Evolutionary conservation across 2,329 filamentous ascomycete genomes (phyloP), one percentile per base, ranked within the genome.

Genomic region (Talaromyces amestolkiae): DNA sequence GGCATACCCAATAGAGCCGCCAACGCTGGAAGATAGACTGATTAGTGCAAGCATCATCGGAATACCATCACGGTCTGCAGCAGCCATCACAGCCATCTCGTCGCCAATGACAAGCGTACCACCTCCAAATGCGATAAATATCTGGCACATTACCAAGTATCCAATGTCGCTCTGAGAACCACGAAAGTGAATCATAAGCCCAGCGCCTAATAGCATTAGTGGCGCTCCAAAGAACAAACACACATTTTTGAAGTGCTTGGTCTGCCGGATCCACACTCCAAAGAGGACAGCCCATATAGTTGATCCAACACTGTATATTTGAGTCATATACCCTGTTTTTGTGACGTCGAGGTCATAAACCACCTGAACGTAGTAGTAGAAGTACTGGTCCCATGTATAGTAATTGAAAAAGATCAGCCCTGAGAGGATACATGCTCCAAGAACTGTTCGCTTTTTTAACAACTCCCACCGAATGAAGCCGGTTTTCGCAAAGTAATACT

Each of bases 61-160:
- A 6, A 87, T 78, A 51, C 86, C 81, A 61, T 84, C 80, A 61
- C 86, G 85, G 64, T 81, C 81, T 17, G 83, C 82, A 2, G 83
- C 81, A 0, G 84, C 80, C 74, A 88, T 84, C 35, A 87, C 82
- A 3, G 85, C 84, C 69, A 89, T 83, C 66, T 89, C 83, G 68
- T 85, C 77, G 65, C 81, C 80, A 66, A 86, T 81, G 31, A 86
- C 81, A 8, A 86, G 77, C n/a, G 83, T 84, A 61, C 82, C 82
- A 11, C 84, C 84, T n/a, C 79, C 81, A 67, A 85, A 77, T 27
- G 84, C 84, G 64, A 86, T 83, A 69, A 87, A 80, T 64, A 86
- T 81, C 69, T 86, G 84, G 66, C 81, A 83, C 80, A 85, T 82
- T 61, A 86, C 73, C 7, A 86, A 72, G 73, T 82, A 85, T 45